Evolutionary conservation across 257 asterid species (phyloP).

Genomic region (Solanum tarapatanum): DNA sequence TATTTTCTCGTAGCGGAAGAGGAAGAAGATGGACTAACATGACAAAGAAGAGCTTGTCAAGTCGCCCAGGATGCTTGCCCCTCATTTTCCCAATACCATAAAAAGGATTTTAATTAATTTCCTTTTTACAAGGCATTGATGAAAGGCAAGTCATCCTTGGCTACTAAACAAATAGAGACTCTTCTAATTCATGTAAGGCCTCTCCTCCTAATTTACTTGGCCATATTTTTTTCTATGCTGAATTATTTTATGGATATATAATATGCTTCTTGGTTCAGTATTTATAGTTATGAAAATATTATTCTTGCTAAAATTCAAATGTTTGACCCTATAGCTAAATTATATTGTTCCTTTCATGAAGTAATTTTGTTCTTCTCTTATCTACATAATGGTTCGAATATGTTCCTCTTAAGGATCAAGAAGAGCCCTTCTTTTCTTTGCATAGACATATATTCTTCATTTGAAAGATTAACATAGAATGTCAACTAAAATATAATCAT

Average conservation of each 20-base stretch:
- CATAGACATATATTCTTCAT: not conserved
- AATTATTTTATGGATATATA: not conserved
- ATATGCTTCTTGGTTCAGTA: not conserved
- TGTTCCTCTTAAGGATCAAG: not conserved
- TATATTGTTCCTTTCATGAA: not conserved
- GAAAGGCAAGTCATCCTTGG: constrained; percentile 5
- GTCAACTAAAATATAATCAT: not conserved
- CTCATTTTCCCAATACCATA: not conserved
- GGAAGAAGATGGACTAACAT: not conserved
- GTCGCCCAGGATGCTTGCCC: not conserved
- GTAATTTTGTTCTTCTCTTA: not conserved
- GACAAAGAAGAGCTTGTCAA: not conserved
- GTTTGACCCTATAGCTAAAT: not conserved
- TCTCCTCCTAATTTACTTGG: not conserved
- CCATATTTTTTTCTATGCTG: not conserved
- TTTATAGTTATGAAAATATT: not conserved
- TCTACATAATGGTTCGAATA: not conserved
- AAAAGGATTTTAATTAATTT: not conserved
- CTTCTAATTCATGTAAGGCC: not conserved
- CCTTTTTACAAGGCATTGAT: not conserved
- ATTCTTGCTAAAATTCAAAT: not conserved
- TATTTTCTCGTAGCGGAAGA: not conserved
- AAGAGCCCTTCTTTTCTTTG: not conserved
- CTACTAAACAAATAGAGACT: not conserved
- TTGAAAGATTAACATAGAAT: not conserved